Percentiles rank a stretch among this genome's conserved stretches.
Evolutionary conservation across 768 basidiomycete genomes (phyloP).

Genomic region (Hericium erinaceus): DNA sequence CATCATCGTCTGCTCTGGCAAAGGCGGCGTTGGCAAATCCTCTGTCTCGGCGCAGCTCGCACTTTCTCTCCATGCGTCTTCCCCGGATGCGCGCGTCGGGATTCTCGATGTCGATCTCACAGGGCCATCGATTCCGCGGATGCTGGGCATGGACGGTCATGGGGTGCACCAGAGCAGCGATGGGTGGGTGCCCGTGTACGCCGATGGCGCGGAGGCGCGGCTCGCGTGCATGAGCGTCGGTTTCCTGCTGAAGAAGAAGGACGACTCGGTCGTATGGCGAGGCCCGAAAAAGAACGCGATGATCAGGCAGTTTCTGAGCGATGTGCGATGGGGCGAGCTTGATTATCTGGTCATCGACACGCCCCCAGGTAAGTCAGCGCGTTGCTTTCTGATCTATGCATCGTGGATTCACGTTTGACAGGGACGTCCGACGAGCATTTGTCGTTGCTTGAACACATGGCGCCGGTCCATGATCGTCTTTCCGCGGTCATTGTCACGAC

Average conservation of each 20-base stretch:
- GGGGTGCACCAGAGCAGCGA: constrained; percentile 88
- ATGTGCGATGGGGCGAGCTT: constrained; percentile 91
- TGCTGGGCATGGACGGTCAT: constrained; percentile 84
- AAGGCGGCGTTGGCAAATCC: constrained; percentile 99
- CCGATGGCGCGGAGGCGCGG: constrained; percentile 65
- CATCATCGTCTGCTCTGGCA: constrained; percentile 90
- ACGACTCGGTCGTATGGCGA: constrained; percentile 94
- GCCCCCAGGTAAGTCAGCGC: constrained; percentile 68
- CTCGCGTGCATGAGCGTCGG: constrained; percentile 96
- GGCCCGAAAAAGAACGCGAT: constrained; percentile 98
- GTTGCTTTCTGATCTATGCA: background rate
- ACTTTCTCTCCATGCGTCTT: constrained; percentile 67
- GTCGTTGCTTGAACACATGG: constrained; percentile 88
- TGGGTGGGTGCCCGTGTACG: constrained; percentile 98
- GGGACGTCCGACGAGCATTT: constrained; percentile 99
- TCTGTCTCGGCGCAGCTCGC: constrained; percentile 90
- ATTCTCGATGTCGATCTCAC: constrained; percentile 92
- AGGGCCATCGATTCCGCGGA: constrained; percentile 89
- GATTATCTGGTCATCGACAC: constrained; percentile 95
- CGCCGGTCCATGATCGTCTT: constrained; percentile 69
- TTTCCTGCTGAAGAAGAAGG: constrained; percentile 82
- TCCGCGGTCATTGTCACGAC: constrained; percentile 92
- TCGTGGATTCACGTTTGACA: constrained; percentile 22
- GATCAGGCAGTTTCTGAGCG: constrained; percentile 91
- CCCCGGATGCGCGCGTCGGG: constrained; percentile 65